Evolutionary conservation across 768 basidiomycete species (phyloP).

Genomic region (Exidia glandulosa): DNA sequence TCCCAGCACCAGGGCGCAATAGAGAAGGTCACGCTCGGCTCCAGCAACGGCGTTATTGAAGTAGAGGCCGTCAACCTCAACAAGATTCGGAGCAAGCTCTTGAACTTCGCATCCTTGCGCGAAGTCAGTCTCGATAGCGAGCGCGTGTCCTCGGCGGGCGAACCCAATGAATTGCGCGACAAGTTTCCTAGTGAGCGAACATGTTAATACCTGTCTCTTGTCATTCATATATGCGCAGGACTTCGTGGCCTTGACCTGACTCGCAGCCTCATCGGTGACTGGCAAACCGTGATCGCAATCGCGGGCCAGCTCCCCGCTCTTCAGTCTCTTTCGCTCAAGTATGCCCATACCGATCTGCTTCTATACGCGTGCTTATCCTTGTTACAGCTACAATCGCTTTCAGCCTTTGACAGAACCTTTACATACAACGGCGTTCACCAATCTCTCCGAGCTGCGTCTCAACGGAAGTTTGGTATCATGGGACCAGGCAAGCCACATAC

Average conservation of each 20-base stretch:
- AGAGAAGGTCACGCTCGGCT: conserved; percentile 65
- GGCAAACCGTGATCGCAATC: conserved; percentile 61
- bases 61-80: conserved; percentile 81
- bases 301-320: conserved; percentile 48
- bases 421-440: conserved; percentile 27
- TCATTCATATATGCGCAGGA: conserved; percentile 30
- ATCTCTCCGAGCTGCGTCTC: conserved; percentile 56
- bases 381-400: conserved; percentile 58
- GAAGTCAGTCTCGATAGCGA: conserved; percentile 74
- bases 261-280: conserved; percentile 55
- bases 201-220: conserved; percentile 8
- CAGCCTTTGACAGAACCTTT: conserved; percentile 17
- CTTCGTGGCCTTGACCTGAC: conserved; percentile 77
- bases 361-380: conserved; percentile 5
- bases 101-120: conserved; percentile 52
- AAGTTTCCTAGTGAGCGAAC: conserved; percentile 57
- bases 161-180: conserved; percentile 37
- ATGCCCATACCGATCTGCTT: conserved; percentile 18
- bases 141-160: conserved; percentile 38
- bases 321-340: conserved; percentile 70
- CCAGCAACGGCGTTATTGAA: conserved; percentile 70
- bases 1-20: conserved; percentile 28
- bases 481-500: conserved; percentile 38
- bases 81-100: conserved; percentile 61
- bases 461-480: conserved; percentile 66